Percentiles rank a stretch among this genome's conserved stretches.
These are phyloP conservation scores for Penicillium nucicola DNA, from an alignment of 495 filamentous ascomycete genomes.

Conservation along the genomic window DNA sequence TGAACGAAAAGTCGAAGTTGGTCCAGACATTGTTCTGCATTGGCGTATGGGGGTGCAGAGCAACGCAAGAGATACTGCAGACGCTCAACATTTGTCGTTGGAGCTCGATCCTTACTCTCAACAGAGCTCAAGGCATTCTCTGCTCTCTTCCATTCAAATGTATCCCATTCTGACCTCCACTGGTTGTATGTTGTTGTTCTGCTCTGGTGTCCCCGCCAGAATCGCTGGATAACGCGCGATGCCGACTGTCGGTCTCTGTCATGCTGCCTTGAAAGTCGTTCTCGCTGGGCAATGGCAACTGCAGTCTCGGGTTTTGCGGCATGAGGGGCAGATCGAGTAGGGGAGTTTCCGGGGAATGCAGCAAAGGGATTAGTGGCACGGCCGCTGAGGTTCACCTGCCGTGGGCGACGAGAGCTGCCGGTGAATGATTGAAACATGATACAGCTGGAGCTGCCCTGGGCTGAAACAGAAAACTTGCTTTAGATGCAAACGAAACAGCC, in stretches of 20 bases:
- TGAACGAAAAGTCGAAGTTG: constrained; percentile 50
- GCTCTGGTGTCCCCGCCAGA: constrained; percentile 76
- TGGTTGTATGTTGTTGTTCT: constrained; percentile 52
- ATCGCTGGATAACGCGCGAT: constrained; percentile 68
- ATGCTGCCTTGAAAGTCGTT: constrained; percentile 73
- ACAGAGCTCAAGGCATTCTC: constrained; percentile 12
- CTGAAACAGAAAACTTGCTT: constrained; percentile 7
- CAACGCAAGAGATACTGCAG: constrained; percentile 8
- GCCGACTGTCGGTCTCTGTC: constrained; percentile 79
- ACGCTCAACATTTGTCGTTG: constrained; percentile 10
- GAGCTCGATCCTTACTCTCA: neutral
- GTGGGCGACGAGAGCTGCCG: constrained; percentile 76
- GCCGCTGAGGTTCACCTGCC: constrained; percentile 93
- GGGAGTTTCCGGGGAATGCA: constrained; percentile 35
- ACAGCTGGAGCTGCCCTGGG: constrained; percentile 12
- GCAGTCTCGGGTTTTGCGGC: constrained; percentile 66
- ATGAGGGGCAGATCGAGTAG: constrained; percentile 35
- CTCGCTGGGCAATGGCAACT: constrained; percentile 79
- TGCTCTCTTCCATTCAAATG: constrained; percentile 28
- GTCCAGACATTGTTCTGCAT: constrained; percentile 42
- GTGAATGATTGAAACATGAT: constrained; percentile 89
- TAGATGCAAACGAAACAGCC: constrained; percentile 18
- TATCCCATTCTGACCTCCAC: constrained; percentile 71
- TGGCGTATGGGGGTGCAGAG: constrained; percentile 41
- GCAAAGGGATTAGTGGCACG: constrained; percentile 76